phyloP scores from a whole-genome alignment of 148 eudicot species.

The Euryodendron excelsum region DNA sequence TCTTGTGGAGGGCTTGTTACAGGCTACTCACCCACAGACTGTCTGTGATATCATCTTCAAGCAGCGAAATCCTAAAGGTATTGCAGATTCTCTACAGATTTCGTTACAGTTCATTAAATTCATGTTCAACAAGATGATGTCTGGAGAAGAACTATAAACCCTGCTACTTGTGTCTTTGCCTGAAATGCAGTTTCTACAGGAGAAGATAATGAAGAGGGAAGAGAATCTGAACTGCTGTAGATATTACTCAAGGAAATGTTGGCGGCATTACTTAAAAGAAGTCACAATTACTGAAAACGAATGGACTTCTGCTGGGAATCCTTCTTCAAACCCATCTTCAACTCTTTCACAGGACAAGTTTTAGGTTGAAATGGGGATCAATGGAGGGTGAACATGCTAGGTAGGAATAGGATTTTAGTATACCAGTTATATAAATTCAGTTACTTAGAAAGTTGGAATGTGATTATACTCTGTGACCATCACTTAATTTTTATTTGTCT shows the following conservation, averaged over 20 bases:
- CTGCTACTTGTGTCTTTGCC: neutral
- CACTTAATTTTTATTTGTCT: too few relatives aligned
- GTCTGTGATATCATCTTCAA: constrained; percentile 10
- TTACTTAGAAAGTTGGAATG: too few relatives aligned
- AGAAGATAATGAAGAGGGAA: constrained; percentile 23
- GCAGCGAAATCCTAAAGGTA: constrained; percentile 28
- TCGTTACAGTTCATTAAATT: neutral
- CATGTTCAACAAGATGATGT: too few relatives aligned
- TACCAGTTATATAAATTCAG: too few relatives aligned
- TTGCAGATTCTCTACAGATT: neutral
- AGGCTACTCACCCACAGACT: constrained; percentile 17
- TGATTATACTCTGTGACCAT: too few relatives aligned
- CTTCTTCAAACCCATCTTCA: too few relatives aligned
- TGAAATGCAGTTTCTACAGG: neutral
- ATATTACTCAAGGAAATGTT: constrained; percentile 34
- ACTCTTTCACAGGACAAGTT: too few relatives aligned
- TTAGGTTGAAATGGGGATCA: too few relatives aligned
- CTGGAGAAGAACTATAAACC: neutral
- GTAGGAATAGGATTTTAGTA: too few relatives aligned
- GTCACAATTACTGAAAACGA: constrained; percentile 4
- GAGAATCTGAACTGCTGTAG: constrained; percentile 29
- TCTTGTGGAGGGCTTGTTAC: constrained; percentile 19
- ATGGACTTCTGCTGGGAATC: neutral
- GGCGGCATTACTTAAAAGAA: constrained; percentile 34
- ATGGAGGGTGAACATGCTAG: too few relatives aligned